Evolutionary conservation across 2,329 filamentous ascomycete genomes (phyloP).

Genomic region (Cladosporium oxysporum): DNA sequence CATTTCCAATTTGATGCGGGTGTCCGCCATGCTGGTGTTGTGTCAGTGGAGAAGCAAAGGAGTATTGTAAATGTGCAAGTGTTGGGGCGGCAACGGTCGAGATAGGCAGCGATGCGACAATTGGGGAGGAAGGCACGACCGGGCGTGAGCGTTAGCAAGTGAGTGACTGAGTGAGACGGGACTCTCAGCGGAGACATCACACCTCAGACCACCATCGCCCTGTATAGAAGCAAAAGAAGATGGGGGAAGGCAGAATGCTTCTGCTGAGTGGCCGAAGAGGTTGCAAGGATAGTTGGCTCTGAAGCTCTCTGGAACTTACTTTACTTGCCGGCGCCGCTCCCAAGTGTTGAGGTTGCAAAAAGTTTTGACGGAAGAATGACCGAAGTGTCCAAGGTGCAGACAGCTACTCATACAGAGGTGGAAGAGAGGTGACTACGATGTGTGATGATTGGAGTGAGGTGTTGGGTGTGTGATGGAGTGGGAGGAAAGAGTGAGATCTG

Average conservation of each 20-base stretch:
- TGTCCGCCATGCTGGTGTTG: background rate
- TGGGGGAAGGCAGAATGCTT: background rate
- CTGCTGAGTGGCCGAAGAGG: background rate
- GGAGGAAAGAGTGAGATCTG: background rate
- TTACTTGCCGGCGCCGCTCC: slow-evolving; percentile 15
- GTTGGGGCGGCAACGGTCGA: background rate
- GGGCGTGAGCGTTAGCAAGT: background rate
- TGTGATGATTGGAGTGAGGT: slow-evolving; percentile 6
- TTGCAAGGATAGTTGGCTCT: background rate
- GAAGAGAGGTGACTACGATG: background rate
- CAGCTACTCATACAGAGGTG: slow-evolving; percentile 27
- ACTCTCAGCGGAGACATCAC: background rate
- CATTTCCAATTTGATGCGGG: slow-evolving; percentile 3
- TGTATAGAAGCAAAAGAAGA: background rate
- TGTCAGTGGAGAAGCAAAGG: background rate
- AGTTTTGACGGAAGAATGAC: slow-evolving; percentile 29
- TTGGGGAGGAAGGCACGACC: background rate
- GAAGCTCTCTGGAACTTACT: slow-evolving; percentile 1
- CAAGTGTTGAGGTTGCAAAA: slow-evolving; percentile 27
- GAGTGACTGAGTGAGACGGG: background rate
- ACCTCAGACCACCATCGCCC: background rate
- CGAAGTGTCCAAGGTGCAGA: slow-evolving; percentile 31
- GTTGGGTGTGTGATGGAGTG: background rate
- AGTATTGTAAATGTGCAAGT: background rate
- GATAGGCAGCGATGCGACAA: background rate